Conservation (phyloP, 805 yeast species). For the Scheffersomyces ergatensis region DNA sequence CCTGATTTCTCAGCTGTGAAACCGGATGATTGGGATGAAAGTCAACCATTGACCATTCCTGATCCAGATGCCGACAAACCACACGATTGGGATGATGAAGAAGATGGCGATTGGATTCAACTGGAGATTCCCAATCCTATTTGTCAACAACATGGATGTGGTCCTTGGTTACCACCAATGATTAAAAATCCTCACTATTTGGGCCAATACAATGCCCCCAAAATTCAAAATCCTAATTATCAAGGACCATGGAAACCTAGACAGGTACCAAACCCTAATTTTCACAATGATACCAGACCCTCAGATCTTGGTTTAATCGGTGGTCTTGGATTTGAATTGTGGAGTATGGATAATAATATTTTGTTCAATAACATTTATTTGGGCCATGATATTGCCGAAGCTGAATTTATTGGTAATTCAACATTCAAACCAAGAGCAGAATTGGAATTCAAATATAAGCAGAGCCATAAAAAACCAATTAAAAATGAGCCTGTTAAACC, state of each 20-base stretch:
- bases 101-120: slow-evolving; percentile 83
- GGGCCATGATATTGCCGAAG: slow-evolving; percentile 82
- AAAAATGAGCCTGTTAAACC: slow-evolving; percentile 42
- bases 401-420: slow-evolving; percentile 76
- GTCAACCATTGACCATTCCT: slow-evolving; percentile 50
- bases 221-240: slow-evolving; percentile 70
- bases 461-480: slow-evolving; percentile 40
- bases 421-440: slow-evolving; percentile 60
- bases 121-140: slow-evolving; percentile 72
- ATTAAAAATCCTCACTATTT: slow-evolving; percentile 67
- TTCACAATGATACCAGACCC: slow-evolving; percentile 56
- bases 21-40: slow-evolving; percentile 83
- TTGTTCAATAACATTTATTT: slow-evolving; percentile 81
- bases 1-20: slow-evolving; percentile 63
- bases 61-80: slow-evolving; percentile 73
- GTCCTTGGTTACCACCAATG: slow-evolving; percentile 70
- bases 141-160: slow-evolving; percentile 74
- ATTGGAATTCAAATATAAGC: slow-evolving; percentile 46
- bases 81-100: slow-evolving; percentile 84
- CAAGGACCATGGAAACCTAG: slow-evolving; percentile 78
- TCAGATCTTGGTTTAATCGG: slow-evolving; percentile 61
- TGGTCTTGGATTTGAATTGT: slow-evolving; percentile 83
- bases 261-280: slow-evolving; percentile 66
- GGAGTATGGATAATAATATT: slow-evolving; percentile 79
- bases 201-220: slow-evolving; percentile 78